Percentiles rank a stretch among this genome's conserved stretches.
These are phyloP conservation scores for Tubosaeta sp. DNA, from an alignment of 768 basidiomycete genomes.

Conservation along the genomic window DNA sequence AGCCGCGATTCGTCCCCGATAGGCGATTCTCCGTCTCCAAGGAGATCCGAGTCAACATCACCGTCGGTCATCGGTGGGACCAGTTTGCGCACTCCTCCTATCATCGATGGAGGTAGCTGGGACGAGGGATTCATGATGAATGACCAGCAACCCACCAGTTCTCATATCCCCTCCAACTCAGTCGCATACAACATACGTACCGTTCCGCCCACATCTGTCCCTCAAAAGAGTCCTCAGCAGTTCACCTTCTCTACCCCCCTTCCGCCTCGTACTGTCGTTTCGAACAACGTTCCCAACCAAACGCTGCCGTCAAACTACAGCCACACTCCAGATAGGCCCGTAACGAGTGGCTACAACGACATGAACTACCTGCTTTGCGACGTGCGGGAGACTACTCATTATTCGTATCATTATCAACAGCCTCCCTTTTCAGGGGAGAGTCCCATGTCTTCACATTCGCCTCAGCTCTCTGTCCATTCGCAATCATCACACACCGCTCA, in stretches of 20 bases:
- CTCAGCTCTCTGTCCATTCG: slow-evolving; percentile 36
- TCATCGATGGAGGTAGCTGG: slow-evolving; percentile 51
- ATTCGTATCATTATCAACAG: slow-evolving; percentile 51
- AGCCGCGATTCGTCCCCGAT: slow-evolving; percentile 67
- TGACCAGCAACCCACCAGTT: slow-evolving; percentile 35
- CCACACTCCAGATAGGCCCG: slow-evolving; percentile 48
- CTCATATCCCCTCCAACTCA: slow-evolving; percentile 37
- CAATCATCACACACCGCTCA: slow-evolving; percentile 31
- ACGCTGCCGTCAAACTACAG: slow-evolving; percentile 38
- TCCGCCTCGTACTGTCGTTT: slow-evolving; percentile 40
- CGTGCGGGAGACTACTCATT: slow-evolving; percentile 45
- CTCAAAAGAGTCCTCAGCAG: slow-evolving; percentile 44
- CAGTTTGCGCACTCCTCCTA: slow-evolving; percentile 37
- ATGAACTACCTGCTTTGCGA: slow-evolving; percentile 45
- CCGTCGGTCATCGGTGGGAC: slow-evolving; percentile 30
- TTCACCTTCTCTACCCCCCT: slow-evolving; percentile 40
- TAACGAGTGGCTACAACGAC: slow-evolving; percentile 43
- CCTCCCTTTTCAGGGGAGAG: slow-evolving; percentile 44
- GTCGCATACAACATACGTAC: slow-evolving; percentile 42
- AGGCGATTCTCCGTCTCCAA: slow-evolving; percentile 44
- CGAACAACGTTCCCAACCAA: slow-evolving; percentile 39
- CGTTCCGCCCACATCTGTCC: slow-evolving; percentile 41
- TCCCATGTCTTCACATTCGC: slow-evolving; percentile 40
- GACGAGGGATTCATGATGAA: slow-evolving; percentile 51
- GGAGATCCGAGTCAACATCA: slow-evolving; percentile 33